Evolutionary conservation across 2,329 filamentous ascomycete species (phyloP).

Genomic region (Fusarium pilosicola): DNA sequence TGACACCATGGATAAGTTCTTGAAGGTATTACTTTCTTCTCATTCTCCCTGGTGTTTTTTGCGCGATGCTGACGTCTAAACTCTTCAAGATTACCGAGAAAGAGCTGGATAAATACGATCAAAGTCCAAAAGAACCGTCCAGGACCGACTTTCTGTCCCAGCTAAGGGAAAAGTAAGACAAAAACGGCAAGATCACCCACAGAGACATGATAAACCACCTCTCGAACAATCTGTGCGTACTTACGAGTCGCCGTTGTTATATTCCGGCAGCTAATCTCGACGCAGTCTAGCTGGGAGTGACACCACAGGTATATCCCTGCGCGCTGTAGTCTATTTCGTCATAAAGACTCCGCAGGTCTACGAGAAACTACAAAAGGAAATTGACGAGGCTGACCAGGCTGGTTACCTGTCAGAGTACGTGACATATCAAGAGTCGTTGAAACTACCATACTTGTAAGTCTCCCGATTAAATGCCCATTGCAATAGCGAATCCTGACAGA

Average conservation of each 20-base stretch:
- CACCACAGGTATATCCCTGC: not conserved
- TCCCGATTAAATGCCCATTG: fast-evolving
- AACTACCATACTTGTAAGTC: not conserved
- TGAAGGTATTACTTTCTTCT: not conserved
- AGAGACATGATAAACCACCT: not conserved
- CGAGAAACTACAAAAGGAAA: not conserved
- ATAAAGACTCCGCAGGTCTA: not conserved
- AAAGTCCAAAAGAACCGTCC: not conserved
- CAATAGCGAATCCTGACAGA: not conserved
- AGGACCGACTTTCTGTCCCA: not conserved
- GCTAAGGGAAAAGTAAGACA: not conserved
- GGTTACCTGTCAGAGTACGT: not conserved
- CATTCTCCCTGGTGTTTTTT: fast-evolving
- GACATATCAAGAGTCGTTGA: not conserved
- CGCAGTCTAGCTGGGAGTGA: not conserved
- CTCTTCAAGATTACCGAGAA: not conserved
- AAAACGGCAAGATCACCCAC: not conserved
- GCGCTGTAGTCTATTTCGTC: not conserved
- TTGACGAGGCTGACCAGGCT: fast-evolving
- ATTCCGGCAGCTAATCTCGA: not conserved
- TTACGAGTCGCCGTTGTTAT: fast-evolving
- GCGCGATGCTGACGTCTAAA: fast-evolving
- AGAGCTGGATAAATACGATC: not conserved
- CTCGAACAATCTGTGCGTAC: not conserved
- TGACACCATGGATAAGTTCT: not conserved